Evolutionary conservation across 768 basidiomycete species (phyloP), one percentile per base, ranked within the genome.

Genomic region (Cystoderma amianthinum): DNA sequence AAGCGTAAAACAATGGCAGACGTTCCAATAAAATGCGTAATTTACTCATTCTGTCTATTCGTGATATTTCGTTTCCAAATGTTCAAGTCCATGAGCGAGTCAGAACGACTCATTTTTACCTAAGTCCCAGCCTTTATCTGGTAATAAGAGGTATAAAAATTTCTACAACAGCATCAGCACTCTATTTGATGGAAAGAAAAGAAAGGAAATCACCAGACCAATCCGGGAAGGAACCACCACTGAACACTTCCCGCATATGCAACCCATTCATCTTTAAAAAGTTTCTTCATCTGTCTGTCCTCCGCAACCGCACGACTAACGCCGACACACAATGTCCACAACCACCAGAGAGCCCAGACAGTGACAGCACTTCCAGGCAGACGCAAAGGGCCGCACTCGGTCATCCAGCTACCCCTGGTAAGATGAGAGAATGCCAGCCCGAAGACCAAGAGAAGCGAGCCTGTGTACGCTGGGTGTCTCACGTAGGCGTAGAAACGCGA

Each of bases 391-490:
- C 70, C 69, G 35, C 67, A 72, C 48, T 71, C 70, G 9, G 64
- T 64, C 43, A 68, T 52, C 66, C 71, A 70, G 47, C 69, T 68
- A 12, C 74, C 74, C 0, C 59, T 45, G 6, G 69, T 69, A 21
- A 76, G 53, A 32, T 74, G 71, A 11, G 68, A 67, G 38, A 71
- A 53, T 0, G 70, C 61, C 28, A 75, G 50, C 0, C 76, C 75
- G 4, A 61, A 59, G 22, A 76, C 59, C 45, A 76, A 64, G 16
- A 72, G 56, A 43, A 78, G 49, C 1, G 73, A 71, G n/a, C 76
- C 75, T 0, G 72, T 69, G 52, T 76, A 77, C 0, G 74, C 65
- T 13, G 76, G 76, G 55, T 78, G 76, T 5, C 76, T 71, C 39
- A 77, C 76, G 43, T 69, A 68, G 4, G 56, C 43, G 51, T 78